Percentiles rank a stretch among this genome's conserved stretches.
phyloP scores from a whole-genome alignment of 345 rosid genomes.

The Arabis hirsuta region DNA sequence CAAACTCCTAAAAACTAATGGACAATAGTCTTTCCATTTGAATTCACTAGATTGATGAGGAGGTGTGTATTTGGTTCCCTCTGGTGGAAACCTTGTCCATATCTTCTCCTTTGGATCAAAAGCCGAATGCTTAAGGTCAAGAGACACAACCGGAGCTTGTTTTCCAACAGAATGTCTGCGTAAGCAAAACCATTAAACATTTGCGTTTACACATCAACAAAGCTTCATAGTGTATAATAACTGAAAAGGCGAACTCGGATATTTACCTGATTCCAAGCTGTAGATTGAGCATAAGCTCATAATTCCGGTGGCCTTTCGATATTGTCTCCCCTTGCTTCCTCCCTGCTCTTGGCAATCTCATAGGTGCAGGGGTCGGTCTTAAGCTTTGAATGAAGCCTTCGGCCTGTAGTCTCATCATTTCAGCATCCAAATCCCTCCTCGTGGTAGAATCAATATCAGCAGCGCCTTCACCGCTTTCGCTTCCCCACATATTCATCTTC shows the following conservation, averaged over 20 bases:
- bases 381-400: constrained; percentile 47
- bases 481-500: constrained; percentile 74
- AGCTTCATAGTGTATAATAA: background rate
- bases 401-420: constrained; percentile 51
- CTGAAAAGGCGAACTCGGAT: background rate
- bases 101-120: constrained; percentile 92
- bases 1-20: constrained; percentile 89
- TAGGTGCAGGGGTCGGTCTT: constrained; percentile 46
- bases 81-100: constrained; percentile 93
- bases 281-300: constrained; percentile 93
- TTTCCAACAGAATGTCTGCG: constrained; percentile 84
- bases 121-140: constrained; percentile 85
- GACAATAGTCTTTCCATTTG: constrained; percentile 96
- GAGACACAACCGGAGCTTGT: constrained; percentile 68
- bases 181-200: background rate
- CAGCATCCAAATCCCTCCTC: constrained; percentile 48
- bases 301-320: constrained; percentile 83
- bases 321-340: constrained; percentile 91
- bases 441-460: constrained; percentile 41
- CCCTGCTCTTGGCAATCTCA: constrained; percentile 62
- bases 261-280: constrained; percentile 70
- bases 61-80: constrained; percentile 88
- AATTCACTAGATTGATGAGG: constrained; percentile 87
- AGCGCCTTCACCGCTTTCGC: constrained; percentile 47
- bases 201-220: background rate